A percentile compares a stretch with the other conserved stretches of the same genome.
These are phyloP conservation scores for Ascochyta lentis DNA, from an alignment of 2,329 filamentous ascomycete genomes.

Conservation along the genomic window DNA sequence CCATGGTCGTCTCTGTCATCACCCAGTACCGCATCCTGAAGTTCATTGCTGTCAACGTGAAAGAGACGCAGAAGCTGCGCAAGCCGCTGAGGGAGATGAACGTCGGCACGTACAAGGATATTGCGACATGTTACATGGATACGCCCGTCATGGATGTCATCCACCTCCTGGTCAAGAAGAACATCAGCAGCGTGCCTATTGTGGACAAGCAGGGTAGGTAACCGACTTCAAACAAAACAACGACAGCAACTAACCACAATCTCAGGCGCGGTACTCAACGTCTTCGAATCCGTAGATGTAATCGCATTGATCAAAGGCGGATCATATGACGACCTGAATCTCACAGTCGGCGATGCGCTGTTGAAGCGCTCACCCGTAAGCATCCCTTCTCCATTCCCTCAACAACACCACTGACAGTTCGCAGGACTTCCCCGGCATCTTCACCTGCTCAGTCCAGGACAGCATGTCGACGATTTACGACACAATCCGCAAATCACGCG, in stretches of 20 bases:
- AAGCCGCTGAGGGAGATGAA: constrained; percentile 85
- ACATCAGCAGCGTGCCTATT: constrained; percentile 94
- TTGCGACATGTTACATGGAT: constrained; percentile 86
- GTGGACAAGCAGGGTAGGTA: constrained; percentile 73
- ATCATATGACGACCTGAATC: constrained; percentile 86
- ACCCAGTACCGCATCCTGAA: constrained; percentile 99
- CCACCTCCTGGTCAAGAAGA: constrained; percentile 87
- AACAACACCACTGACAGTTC: constrained; percentile 23
- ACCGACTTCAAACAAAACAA: too few relatives aligned
- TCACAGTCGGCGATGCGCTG: constrained; percentile 86
- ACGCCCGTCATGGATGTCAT: constrained; percentile 94
- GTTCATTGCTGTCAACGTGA: constrained; percentile 95
- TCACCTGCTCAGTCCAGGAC: constrained; percentile 91
- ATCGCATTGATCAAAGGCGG: constrained; percentile 95
- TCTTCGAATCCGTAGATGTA: constrained; percentile 97
- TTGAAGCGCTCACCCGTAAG: constrained; percentile 79
- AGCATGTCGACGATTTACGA: constrained; percentile 95
- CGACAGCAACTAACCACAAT: constrained; percentile 1
- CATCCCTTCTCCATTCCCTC: neutral
- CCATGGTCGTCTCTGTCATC: constrained; percentile 94
- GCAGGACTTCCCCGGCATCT: constrained; percentile 91
- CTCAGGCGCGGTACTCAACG: constrained; percentile 78
- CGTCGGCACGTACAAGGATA: constrained; percentile 81
- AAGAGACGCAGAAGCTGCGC: constrained; percentile 85
- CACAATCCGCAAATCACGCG: constrained; percentile 91